Percentiles rank a stretch among this genome's conserved stretches.
Conservation (phyloP, 2,329 filamentous ascomycete species). For the Penicillium sp. region DNA sequence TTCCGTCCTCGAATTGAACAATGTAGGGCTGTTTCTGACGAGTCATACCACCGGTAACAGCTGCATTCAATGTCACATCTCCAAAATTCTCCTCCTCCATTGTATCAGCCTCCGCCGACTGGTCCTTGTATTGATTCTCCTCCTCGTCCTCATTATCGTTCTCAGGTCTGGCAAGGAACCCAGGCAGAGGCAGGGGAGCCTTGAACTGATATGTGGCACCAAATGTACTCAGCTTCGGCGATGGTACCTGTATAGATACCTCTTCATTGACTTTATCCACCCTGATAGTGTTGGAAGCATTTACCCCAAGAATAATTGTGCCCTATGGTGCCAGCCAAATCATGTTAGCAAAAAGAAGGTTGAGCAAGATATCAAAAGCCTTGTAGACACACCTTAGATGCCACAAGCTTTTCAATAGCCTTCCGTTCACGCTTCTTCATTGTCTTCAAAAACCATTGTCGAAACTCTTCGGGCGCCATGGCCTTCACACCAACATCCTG, state of each 20-base stretch:
- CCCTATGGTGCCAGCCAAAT: conserved; percentile 22
- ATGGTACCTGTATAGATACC: conserved; percentile 30
- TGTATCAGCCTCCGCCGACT: conserved; percentile 2
- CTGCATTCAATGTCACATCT: conserved; percentile 33
- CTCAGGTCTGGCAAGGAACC: conserved; percentile 19
- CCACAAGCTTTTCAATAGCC: conserved; percentile 38
- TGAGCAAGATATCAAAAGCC: neutral
- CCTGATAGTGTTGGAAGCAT: conserved; percentile 36
- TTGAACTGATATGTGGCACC: conserved; percentile 37
- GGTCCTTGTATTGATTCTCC: conserved; percentile 14
- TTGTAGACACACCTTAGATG: conserved; percentile 33
- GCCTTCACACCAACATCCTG: conserved; percentile 39
- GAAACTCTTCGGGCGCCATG: conserved; percentile 41
- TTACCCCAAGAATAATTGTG: conserved; percentile 33
- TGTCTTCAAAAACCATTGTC: conserved; percentile 40
- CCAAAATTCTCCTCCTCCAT: conserved; percentile 12
- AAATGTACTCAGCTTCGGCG: conserved; percentile 25
- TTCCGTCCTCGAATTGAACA: conserved; percentile 28
- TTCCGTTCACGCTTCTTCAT: conserved; percentile 43
- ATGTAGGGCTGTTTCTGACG: conserved; percentile 21
- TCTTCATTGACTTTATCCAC: conserved; percentile 28
- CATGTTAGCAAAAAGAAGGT: conserved; percentile 10
- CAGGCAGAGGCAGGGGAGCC: conserved; percentile 32
- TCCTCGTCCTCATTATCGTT: conserved; percentile 16
- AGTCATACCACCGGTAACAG: conserved; percentile 32